Evolutionary conservation across 2,329 filamentous ascomycete species (phyloP), one percentile per base, ranked within the genome.

Genomic region (Aureobasidium uvarum): DNA sequence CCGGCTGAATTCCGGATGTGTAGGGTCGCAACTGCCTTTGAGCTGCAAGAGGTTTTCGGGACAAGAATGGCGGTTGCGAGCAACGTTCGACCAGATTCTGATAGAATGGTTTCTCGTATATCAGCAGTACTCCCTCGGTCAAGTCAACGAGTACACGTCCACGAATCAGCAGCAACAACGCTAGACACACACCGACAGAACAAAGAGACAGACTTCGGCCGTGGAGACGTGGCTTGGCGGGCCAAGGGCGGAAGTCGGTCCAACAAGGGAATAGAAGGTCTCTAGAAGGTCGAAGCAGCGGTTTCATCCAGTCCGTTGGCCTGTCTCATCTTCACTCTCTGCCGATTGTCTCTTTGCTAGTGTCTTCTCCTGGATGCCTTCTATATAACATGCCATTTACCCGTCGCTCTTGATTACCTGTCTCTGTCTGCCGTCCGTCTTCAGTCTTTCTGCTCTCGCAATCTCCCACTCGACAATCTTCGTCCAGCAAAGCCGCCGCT

Each of bases 171-270:
- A 20, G 5, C 10, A 45, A 58, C 39, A 58, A 31, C 7, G 10
- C 25, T 14, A 56, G 48, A 45, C 54, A 58, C 54, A 58, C 54
- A 45, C 54, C 54, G 54, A 58, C 54, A 58, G 23, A 58, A 43
- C 54, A 58, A 58, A 58, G 54, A 45, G 23, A 3, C 33, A n/a
- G 8, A 7, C n/a, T 39, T 45, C 25, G 20, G 54, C 54, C 18
- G 54, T 33, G 18, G 16, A 45, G 38, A 33, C 38, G 43, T 33
- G 54, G 54, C 54, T 58, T 58, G 54, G 54, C 54, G 7, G 16
- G 54, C 54, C 54, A 58, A 58, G 54, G 38, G 54, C 54, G 54
- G 54, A 33, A 58, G 25, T 58, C 38, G 33, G n/a, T 25, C n/a
- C 52, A 18, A 41, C 33, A 28, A 25, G 36, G 28, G 20, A 41